Conservation (phyloP, 2,329 filamentous ascomycete species). For the Stemphylium vesicarium region DNA sequence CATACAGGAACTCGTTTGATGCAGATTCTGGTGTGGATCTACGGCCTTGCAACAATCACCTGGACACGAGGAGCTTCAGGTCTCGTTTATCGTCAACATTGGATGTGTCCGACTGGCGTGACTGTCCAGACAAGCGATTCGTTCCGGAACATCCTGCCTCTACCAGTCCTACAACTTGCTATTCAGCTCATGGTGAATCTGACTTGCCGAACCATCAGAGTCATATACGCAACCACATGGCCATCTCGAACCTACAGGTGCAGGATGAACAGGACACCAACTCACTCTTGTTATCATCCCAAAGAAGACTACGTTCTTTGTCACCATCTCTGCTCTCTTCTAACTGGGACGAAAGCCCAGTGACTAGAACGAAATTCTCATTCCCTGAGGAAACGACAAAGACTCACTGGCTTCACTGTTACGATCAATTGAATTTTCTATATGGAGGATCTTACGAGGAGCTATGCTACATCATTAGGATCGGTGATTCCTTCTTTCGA, state of each 20-base stretch:
- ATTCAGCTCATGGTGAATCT: no score
- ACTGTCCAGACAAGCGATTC: no score
- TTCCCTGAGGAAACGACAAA: background rate
- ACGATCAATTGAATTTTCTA: conserved; percentile 4
- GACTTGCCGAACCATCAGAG: no score
- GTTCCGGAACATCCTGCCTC: no score
- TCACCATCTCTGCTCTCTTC: conserved; percentile 1
- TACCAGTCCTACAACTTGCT: no score
- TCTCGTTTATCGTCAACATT: no score
- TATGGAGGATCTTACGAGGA: background rate
- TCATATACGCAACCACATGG: no score
- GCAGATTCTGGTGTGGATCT: background rate
- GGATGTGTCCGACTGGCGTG: no score
- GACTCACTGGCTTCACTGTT: conserved; percentile 5
- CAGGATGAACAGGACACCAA: background rate
- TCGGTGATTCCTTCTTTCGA: conserved; percentile 2
- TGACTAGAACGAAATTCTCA: background rate
- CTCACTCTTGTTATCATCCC: background rate
- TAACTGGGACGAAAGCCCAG: background rate
- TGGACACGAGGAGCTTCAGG: no score
- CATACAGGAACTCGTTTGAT: background rate
- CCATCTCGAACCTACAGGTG: background rate
- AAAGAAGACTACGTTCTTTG: conserved; percentile 4
- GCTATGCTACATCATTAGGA: background rate
- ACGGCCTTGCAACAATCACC: no score